A percentile compares a stretch with the other conserved stretches of the same genome.
phyloP scores from a whole-genome alignment of 2,329 filamentous ascomycete genomes.

The Epichloe scottii region DNA sequence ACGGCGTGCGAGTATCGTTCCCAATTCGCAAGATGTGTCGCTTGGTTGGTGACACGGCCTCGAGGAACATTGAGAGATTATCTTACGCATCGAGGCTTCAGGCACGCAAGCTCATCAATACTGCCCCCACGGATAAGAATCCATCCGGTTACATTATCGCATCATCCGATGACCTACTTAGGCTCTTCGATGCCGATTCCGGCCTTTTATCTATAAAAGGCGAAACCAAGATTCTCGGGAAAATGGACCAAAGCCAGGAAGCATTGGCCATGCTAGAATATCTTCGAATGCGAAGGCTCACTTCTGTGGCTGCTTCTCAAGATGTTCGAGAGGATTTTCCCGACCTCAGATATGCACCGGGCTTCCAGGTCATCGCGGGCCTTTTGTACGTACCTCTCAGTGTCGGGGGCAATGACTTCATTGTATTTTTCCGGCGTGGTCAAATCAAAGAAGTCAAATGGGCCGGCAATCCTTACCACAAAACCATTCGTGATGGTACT shows the following conservation, averaged over 20 bases:
- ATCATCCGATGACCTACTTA: constrained; percentile 73
- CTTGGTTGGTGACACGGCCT: constrained; percentile 73
- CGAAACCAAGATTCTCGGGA: constrained; percentile 79
- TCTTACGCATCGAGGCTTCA: constrained; percentile 78
- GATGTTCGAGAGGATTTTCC: constrained; percentile 68
- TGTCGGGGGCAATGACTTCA: constrained; percentile 66
- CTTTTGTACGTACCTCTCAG: constrained; percentile 73
- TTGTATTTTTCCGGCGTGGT: constrained; percentile 76
- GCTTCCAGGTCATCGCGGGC: constrained; percentile 67
- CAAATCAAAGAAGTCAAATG: constrained; percentile 68
- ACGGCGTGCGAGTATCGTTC: constrained; percentile 83
- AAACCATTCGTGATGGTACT: constrained; percentile 59
- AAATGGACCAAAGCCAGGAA: constrained; percentile 66
- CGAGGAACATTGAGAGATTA: constrained; percentile 73
- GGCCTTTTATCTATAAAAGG: constrained; percentile 72
- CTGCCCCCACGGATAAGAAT: constrained; percentile 65
- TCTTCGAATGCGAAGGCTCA: constrained; percentile 60
- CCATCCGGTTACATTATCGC: constrained; percentile 85
- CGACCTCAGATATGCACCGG: constrained; percentile 66
- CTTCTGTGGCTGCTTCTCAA: constrained; percentile 64
- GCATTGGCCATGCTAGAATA: constrained; percentile 77
- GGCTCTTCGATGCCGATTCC: constrained; percentile 77
- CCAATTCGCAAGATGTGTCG: constrained; percentile 88
- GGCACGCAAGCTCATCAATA: constrained; percentile 79
- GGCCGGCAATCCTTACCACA: constrained; percentile 81